phyloP scores from a whole-genome alignment of 1,139 yeast species.

The Pichia sp. region DNA sequence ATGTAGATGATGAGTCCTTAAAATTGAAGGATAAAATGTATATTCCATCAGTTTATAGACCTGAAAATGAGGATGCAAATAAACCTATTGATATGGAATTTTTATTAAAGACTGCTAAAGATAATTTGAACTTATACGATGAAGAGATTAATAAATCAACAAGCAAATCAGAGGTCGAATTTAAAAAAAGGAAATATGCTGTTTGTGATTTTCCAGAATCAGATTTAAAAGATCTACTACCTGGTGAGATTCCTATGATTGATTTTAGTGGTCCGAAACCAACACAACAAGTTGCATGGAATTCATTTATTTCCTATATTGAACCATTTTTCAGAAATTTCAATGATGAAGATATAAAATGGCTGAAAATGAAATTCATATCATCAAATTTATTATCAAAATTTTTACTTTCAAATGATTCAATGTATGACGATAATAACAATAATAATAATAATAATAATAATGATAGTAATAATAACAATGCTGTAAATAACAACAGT shows the following conservation, averaged over 20 bases:
- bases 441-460: not conserved
- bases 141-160: conserved; percentile 29
- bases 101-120: conserved; percentile 17
- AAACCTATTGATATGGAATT: conserved; percentile 19
- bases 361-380: conserved; percentile 56
- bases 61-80: conserved; percentile 11
- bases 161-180: conserved; percentile 37
- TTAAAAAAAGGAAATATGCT: conserved; percentile 68
- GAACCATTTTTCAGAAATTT: conserved; percentile 80
- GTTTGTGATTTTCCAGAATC: conserved; percentile 84
- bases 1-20: not conserved
- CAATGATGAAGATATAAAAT: conserved; percentile 73
- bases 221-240: conserved; percentile 69
- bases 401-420: not conserved
- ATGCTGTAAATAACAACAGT: not conserved
- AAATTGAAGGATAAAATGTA: conserved; percentile 3
- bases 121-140: conserved; percentile 21
- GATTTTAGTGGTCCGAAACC: conserved; percentile 88
- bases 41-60: conserved; percentile 26
- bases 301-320: conserved; percentile 77
- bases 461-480: not conserved
- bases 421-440: not conserved
- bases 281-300: conserved; percentile 84
- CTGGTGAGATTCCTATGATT: conserved; percentile 81
- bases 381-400: conserved; percentile 5